phyloP scores from a whole-genome alignment of 2,329 filamentous ascomycete species.

The Geosmithia flava region DNA sequence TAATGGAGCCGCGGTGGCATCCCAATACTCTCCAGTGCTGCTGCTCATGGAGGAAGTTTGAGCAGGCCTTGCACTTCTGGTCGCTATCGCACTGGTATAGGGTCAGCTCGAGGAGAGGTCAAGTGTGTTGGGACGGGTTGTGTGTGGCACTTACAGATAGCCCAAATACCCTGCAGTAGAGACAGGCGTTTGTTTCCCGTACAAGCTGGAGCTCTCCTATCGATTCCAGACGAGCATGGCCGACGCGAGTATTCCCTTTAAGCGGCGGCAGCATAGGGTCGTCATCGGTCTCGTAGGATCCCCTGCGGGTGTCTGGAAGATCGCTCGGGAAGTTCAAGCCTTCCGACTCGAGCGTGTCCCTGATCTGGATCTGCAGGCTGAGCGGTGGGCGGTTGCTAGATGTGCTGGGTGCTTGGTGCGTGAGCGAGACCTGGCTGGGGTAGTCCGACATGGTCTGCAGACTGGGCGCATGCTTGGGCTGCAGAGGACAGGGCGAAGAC shows the following conservation, averaged over 20 bases:
- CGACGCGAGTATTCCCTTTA: slow-evolving; percentile 34
- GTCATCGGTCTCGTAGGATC: slow-evolving; percentile 31
- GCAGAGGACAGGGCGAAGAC: no score
- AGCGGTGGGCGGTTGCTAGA: slow-evolving; percentile 3
- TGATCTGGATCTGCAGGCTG: slow-evolving; percentile 3
- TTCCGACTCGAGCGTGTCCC: slow-evolving; percentile 5
- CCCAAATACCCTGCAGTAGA: slow-evolving; percentile 35
- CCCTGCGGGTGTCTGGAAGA: slow-evolving; percentile 19
- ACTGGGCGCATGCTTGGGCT: background rate
- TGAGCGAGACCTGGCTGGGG: background rate
- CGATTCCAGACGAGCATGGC: slow-evolving; percentile 40
- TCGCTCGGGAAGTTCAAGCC: slow-evolving; percentile 26
- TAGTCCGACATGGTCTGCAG: background rate
- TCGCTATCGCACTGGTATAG: slow-evolving; percentile 34
- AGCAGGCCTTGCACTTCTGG: slow-evolving; percentile 35
- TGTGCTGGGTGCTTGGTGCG: background rate
- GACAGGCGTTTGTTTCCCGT: slow-evolving; percentile 32
- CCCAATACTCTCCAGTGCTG: slow-evolving; percentile 36
- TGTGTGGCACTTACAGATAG: slow-evolving; percentile 25
- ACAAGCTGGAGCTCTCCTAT: slow-evolving; percentile 42
- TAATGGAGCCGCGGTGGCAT: slow-evolving; percentile 36
- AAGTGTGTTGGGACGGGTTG: background rate
- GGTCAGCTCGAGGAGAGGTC: background rate
- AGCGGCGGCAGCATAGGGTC: slow-evolving; percentile 42
- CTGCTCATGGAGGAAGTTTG: slow-evolving; percentile 13